Evolutionary conservation across 1,284 basidiomycete species (phyloP).

Genomic region (Xerocomus nothofagi): DNA sequence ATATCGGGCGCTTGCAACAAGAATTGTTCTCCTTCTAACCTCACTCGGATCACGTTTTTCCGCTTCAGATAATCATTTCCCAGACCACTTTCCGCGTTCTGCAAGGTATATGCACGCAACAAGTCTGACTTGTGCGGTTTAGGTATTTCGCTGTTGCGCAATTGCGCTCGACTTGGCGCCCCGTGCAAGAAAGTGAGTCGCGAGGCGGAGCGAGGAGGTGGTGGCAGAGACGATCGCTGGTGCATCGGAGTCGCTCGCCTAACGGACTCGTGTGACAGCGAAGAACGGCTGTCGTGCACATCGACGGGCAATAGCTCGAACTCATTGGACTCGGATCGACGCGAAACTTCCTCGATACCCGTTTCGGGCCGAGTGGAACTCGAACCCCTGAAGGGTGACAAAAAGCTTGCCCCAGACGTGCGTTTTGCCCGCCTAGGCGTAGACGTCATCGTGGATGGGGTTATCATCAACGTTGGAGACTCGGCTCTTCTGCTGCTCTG

Average conservation of each 20-base stretch:
- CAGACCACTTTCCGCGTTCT: conserved; percentile 88
- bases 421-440: conserved; percentile 25
- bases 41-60: conserved; percentile 91
- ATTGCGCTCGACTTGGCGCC: conserved; percentile 10
- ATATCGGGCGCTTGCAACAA: conserved; percentile 89
- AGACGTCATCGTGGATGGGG: conserved; percentile 15
- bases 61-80: conserved; percentile 96
- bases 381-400: conserved; percentile 31
- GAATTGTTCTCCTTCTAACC: conserved; percentile 96
- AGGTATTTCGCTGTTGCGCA: conserved; percentile 29
- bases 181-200: conserved; percentile 22
- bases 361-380: conserved; percentile 11
- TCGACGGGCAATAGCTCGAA: conserved; percentile 31
- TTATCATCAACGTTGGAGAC: conserved; percentile 30
- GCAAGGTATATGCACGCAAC: conserved; percentile 75
- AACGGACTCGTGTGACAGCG: conserved; percentile 23
- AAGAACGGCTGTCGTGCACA: conserved; percentile 22
- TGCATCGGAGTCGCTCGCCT: conserved; percentile 12
- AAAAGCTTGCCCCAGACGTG: conserved; percentile 25
- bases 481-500: conserved; percentile 9
- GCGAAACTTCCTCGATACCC: conserved; percentile 14
- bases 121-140: conserved; percentile 50
- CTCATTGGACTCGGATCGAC: conserved; percentile 20
- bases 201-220: conserved; percentile 21
- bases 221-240: conserved; percentile 10